Base-by-base conservation (phyloP, 257 asterid species). In the Thymus quinquecostatus region DNA sequence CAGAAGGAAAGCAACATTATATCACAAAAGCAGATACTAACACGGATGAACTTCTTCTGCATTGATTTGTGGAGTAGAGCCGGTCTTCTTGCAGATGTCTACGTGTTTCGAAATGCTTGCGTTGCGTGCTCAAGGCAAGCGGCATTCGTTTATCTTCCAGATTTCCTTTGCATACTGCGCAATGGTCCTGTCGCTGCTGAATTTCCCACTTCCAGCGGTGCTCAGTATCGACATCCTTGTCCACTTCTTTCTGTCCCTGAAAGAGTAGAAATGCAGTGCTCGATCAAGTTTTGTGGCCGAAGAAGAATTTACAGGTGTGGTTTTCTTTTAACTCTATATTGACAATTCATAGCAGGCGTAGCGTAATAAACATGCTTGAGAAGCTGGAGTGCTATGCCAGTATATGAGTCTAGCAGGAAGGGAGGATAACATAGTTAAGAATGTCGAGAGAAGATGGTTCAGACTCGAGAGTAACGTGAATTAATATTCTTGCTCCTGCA, bases 221-320 rank as follows among this genome's bases (percentile, higher is more conserved):
- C 99, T 95, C 55, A 89, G 91, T 64, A 95, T 95, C 8, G 99
- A 95, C 96, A 88, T 95, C 81, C 87, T 92, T 68, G 69, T 87
- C 99, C 99, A 95, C 80, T 82, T 86, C 86, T 88, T 87, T 76
- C 91, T 86, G 84, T 92, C 98, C 97, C 99, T 95, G 97, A 64
- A 74, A 64, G 32, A 29, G 8, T 12, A 43, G 1, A 43, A 28
- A 21, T 44, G 43, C 10, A 6, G 10, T 2, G 28, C 3, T 33
- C 29, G n/a, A 34, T 34, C 12, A 7, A 38, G 41, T 29, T 56
- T 4, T 56, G 61, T 29, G 29, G 40, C 21, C 21, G 21, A 21
- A 56, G 40, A 28, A 4, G 13, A 55, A 27, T 28, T 11, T 5
- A 28, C n/a, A 27, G 3, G 60, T 6, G 11, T 32, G 43, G 41